Base-by-base conservation (phyloP, 2,329 filamentous ascomycete species). In the Apiospora phragmitis region DNA sequence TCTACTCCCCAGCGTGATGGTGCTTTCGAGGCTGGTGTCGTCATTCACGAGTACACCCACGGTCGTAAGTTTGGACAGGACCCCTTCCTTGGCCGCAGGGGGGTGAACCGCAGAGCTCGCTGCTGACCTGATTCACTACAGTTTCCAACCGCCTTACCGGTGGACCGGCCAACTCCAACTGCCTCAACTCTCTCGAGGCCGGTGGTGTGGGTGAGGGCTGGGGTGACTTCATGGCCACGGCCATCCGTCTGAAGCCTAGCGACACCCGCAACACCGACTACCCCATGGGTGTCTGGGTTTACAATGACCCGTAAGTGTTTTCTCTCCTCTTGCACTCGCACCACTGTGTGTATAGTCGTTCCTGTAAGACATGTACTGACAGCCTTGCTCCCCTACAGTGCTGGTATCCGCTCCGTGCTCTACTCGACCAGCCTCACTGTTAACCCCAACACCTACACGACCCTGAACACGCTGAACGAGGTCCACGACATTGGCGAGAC, bases 1-100 rank as follows among this genome's bases (percentile, higher is more conserved):
- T 82, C 85, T 8, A 84, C 78, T 0, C 86, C 86, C 0, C 76
- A 81, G 69, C 83, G 88, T 8, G 88, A 90, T 77, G 85, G 84
- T 71, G 79, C 83, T n/a, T 90, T 91, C 73, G 88, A 91, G 66
- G 85, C 87, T 7, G 86, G 87, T 70, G 87, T 91, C 24, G 83
- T 91, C 29, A 86, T 91, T 72, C 89, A 91, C 80, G 87, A 89
- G 76, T 89, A 85, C 76, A 87, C 84, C 1, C 87, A 89, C 79
- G 85, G 85, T 35, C 14, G 42, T 43, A 43, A 43, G 42, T 43
- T 6, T 12, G 16, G 16, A 2, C 6, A 43, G 16, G 42, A 12
- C 42, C 14, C 7, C 4, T 9, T 38, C 42, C 42, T 21, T 43
- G 42, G 42, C 14, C 42, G 18, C 42, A 43, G 42, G 42, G 42